Conservation (phyloP, 495 filamentous ascomycete species). For the Penicillium maclennaniae region DNA sequence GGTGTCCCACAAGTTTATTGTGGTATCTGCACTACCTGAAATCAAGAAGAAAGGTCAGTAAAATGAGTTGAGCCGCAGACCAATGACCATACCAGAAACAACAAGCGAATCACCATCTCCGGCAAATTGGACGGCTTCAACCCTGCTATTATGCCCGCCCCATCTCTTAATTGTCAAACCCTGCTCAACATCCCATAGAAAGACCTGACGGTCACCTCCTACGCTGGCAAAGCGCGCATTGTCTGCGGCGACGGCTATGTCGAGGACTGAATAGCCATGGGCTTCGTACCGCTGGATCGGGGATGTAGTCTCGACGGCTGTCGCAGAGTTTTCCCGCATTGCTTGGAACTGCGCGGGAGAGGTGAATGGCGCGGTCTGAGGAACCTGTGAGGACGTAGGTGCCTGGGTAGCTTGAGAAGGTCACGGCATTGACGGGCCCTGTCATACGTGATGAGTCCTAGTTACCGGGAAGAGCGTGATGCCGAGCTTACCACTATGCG, state of each 20-base stretch:
- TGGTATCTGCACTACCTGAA: slow-evolving; percentile 72
- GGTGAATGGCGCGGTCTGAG: slow-evolving; percentile 76
- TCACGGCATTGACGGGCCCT: slow-evolving; percentile 42
- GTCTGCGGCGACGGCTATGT: slow-evolving; percentile 65
- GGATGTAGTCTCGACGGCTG: slow-evolving; percentile 34
- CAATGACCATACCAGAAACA: slow-evolving; percentile 48
- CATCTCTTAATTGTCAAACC: slow-evolving; percentile 72
- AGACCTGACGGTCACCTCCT: slow-evolving; percentile 85
- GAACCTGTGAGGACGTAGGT: slow-evolving; percentile 74
- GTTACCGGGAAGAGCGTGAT: neutral
- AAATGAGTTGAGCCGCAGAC: neutral
- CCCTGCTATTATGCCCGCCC: slow-evolving; percentile 63
- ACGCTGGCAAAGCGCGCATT: slow-evolving; percentile 78
- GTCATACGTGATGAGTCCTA: neutral
- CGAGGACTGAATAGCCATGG: slow-evolving; percentile 87
- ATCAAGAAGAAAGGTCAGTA: neutral
- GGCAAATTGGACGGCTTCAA: slow-evolving; percentile 76
- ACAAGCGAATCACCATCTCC: slow-evolving; percentile 67
- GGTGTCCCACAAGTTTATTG: slow-evolving; percentile 81
- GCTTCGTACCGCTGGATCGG: slow-evolving; percentile 84
- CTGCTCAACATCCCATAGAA: slow-evolving; percentile 88
- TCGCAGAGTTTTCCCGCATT: slow-evolving; percentile 33
- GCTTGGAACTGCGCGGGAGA: slow-evolving; percentile 63
- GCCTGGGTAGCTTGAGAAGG: slow-evolving; percentile 37
- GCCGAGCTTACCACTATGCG: slow-evolving; percentile 38